Percentiles rank a stretch among this genome's conserved stretches.
These are phyloP conservation scores for Acanthamoeba royreba DNA, from an alignment of 208 protist species.

Conservation along the genomic window DNA sequence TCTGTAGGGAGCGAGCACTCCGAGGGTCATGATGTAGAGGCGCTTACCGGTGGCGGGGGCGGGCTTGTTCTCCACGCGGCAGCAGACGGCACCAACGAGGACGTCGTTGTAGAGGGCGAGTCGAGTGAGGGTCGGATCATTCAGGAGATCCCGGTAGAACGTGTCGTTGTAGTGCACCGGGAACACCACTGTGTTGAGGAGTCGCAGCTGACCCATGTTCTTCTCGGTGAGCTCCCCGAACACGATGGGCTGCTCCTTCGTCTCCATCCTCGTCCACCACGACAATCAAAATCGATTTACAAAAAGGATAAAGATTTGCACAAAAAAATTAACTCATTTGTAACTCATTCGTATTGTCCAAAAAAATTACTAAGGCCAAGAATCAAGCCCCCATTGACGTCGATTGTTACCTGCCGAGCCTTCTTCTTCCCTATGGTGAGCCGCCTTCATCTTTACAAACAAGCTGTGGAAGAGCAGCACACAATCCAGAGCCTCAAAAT, in stretches of 20 bases:
- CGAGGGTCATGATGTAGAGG: constrained; percentile 93
- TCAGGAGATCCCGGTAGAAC: constrained; percentile 60
- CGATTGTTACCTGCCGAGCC: no score
- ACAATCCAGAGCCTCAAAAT: no score
- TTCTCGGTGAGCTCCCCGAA: constrained; percentile 68
- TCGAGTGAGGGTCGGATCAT: constrained; percentile 52
- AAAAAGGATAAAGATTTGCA: no score
- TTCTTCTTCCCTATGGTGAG: no score
- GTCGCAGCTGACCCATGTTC: constrained; percentile 61
- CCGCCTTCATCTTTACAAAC: no score
- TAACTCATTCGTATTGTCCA: no score
- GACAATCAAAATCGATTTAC: no score
- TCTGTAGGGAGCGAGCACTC: constrained; percentile 88
- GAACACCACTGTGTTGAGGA: constrained; percentile 61
- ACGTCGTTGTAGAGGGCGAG: constrained; percentile 84
- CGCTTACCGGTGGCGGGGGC: constrained; percentile 65
- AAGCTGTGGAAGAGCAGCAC: no score
- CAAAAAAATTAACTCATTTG: no score
- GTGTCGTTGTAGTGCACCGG: constrained; percentile 64
- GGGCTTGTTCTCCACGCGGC: constrained; percentile 81
- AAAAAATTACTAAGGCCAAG: no score
- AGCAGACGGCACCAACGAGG: constrained; percentile 88
- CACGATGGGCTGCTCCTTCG: not conserved
- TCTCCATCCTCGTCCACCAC: no score
- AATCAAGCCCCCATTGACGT: no score